Evolutionary conservation across 2,329 filamentous ascomycete genomes (phyloP), one percentile per base, ranked within the genome.

Genomic region (Fusarium metavorans): DNA sequence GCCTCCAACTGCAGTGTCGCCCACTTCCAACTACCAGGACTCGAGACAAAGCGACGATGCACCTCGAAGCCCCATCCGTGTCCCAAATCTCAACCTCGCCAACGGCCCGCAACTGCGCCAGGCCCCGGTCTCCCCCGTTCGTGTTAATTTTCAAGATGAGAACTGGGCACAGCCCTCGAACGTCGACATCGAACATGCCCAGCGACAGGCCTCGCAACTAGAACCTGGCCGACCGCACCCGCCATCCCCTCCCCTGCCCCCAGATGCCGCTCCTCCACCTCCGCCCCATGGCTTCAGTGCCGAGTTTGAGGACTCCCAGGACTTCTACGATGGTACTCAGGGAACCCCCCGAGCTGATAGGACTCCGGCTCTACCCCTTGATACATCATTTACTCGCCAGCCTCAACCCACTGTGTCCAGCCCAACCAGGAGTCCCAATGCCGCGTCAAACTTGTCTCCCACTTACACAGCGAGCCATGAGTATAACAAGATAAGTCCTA

Each of bases 81-180:
- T 80, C 18, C 66, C 81, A n/a, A 67, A 74, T 56, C 66, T 80
- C 56, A 72, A 76, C 20, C 63, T 73, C 27, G 65, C 72, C 43
- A 83, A 83, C 60, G 84, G 84, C 23, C 84, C 87, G 27, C 84
- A 84, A 68, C 82, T 90, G 68, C 85, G 86, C 70, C 85, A 87
- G 60, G 84, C 86, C 18, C 89, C 89, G 34, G 83, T 87, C 32
- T 91, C 90, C 45, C 89, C 90, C 20, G 88, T 90, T 66, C 85
- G 83, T 67, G 85, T 91, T 64, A 89, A 88, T 76, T 86, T 88
- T 65, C 87, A 87, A 59, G 81, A 84, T 27, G 88, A 88, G 48
- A 85, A 87, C 78, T 90, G 87, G 87, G 83, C 84, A 23, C 84
- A 85, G 74, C 86, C 88, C 25, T 88, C 87, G 34, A 87, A 88